These are phyloP conservation scores for Alisma plantagoaquatica DNA, from an alignment of 106 monocot species.

Conservation along the genomic window DNA sequence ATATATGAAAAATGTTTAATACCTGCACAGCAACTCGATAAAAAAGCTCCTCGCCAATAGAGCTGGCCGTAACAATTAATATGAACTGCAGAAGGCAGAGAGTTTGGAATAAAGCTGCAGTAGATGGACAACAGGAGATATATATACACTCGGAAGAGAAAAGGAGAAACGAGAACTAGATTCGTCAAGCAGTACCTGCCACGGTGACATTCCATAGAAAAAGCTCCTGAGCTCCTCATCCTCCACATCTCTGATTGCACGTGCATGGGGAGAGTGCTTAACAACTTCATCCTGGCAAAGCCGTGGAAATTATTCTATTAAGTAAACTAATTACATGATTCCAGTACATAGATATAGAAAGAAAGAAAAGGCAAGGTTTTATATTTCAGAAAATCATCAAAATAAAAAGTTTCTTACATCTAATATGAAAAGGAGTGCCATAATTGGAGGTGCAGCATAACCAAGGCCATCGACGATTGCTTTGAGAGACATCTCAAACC, in stretches of 20 bases:
- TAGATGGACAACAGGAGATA: no score
- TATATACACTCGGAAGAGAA: no score
- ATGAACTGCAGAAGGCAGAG: constrained; percentile 62
- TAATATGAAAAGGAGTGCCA: constrained; percentile 91
- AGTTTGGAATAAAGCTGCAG: no score
- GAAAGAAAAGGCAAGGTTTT: neutral
- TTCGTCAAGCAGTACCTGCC: no score
- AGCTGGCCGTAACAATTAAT: constrained; percentile 74
- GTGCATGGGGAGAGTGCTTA: constrained; percentile 91
- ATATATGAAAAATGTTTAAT: neutral
- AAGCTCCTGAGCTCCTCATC: constrained; percentile 97
- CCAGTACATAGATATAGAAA: neutral
- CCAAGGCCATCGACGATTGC: constrained; percentile 86
- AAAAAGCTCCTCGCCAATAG: constrained; percentile 89
- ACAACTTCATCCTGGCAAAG: constrained; percentile 82
- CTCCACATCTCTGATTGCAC: constrained; percentile 96
- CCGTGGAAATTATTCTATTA: neutral
- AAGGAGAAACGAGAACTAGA: no score
- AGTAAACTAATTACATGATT: neutral
- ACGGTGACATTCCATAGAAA: constrained; percentile 73
- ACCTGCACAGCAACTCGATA: constrained; percentile 96
- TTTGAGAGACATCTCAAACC: constrained; percentile 60
- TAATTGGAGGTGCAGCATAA: constrained; percentile 90
- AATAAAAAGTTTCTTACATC: constrained; percentile 41
- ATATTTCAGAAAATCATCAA: no score